Conservation (phyloP, 192 early-diverging fungal genomes). For the Entrophospora sp. region DNA sequence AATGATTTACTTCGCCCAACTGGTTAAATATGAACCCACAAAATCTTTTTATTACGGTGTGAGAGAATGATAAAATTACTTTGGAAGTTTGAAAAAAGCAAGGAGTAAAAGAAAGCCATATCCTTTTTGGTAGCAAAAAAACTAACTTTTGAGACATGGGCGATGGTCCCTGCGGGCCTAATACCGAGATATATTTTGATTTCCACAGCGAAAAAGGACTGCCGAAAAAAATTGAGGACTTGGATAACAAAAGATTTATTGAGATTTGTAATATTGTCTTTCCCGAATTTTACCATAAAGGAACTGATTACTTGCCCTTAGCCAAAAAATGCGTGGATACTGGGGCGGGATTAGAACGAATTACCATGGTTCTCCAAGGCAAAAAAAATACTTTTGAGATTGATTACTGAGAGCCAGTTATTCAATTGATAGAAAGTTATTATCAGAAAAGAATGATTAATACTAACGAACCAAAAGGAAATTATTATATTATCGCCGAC, state of each 20-base stretch:
- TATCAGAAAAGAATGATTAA: too few relatives aligned
- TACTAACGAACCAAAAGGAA: slow-evolving; percentile 5
- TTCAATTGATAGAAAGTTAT: slow-evolving; percentile 19
- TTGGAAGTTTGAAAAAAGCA: slow-evolving; percentile 46
- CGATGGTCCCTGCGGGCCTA: slow-evolving; percentile 56
- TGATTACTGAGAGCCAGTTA: slow-evolving; percentile 39
- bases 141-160: slow-evolving; percentile 63
- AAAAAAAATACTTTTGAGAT: slow-evolving; percentile 46
- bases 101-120: slow-evolving; percentile 42
- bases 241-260: slow-evolving; percentile 36
- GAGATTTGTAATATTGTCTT: slow-evolving; percentile 61
- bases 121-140: slow-evolving; percentile 36
- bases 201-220: slow-evolving; percentile 24
- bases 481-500: slow-evolving; percentile 16
- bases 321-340: slow-evolving; percentile 50
- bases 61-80: slow-evolving; percentile 44
- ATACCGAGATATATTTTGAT: slow-evolving; percentile 59
- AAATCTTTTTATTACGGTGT: slow-evolving; percentile 23
- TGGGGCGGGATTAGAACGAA: slow-evolving; percentile 53
- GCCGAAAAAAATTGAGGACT: slow-evolving; percentile 26
- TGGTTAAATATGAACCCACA: neutral
- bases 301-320: slow-evolving; percentile 36
- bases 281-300: slow-evolving; percentile 44
- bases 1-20: slow-evolving; percentile 31
- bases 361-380: slow-evolving; percentile 43